phyloP scores from a whole-genome alignment of 2,329 filamentous ascomycete genomes.

The Byssochlamys sp. region DNA sequence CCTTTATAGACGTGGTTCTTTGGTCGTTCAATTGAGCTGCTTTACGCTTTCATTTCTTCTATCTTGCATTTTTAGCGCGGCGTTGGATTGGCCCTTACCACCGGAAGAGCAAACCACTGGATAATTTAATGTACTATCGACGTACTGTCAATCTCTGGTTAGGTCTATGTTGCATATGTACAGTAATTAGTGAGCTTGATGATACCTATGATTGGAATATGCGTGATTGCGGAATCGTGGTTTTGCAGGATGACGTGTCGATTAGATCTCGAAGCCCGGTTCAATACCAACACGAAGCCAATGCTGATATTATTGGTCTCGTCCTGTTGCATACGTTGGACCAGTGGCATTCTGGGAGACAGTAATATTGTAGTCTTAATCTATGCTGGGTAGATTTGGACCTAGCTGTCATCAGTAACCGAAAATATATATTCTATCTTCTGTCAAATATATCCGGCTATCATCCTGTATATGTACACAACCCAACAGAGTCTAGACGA shows the following conservation, averaged over 20 bases:
- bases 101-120: slow-evolving; percentile 5
- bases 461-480: background rate
- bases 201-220: background rate
- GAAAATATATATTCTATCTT: no score
- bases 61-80: background rate
- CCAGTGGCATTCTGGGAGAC: background rate
- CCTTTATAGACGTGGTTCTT: background rate
- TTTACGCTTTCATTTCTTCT: background rate
- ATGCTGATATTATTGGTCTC: background rate
- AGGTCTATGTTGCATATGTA: background rate
- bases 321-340: background rate
- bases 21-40: background rate
- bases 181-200: background rate
- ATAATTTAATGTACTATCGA: background rate
- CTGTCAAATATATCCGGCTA: background rate
- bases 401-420: background rate
- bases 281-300: background rate
- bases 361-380: background rate
- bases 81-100: background rate
- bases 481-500: background rate
- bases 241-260: background rate
- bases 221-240: background rate
- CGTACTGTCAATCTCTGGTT: background rate
- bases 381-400: background rate
- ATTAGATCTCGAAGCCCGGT: background rate